Conservation (phyloP, 1,284 basidiomycete genomes). For the Marasmius oreades region DNA sequence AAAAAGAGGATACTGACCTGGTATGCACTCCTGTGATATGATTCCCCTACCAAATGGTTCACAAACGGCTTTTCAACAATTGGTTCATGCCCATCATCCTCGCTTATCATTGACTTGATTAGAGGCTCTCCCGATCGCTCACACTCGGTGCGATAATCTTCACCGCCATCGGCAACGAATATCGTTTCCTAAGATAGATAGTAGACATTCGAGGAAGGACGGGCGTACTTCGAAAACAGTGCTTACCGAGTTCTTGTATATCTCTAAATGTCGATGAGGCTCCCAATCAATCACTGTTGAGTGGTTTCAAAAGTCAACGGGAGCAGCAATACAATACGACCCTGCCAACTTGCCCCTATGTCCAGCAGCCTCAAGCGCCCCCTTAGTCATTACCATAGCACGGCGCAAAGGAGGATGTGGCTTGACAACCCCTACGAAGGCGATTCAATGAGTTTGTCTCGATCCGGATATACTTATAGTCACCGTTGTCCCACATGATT, state of each 20-base stretch:
- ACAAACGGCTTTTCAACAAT: slow-evolving; percentile 29
- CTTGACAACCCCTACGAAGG: slow-evolving; percentile 27
- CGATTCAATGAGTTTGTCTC: not conserved
- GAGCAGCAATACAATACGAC: slow-evolving; percentile 14
- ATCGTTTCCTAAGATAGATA: slow-evolving; percentile 35
- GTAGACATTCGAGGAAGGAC: not conserved
- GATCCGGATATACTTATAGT: not conserved
- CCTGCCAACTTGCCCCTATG: slow-evolving; percentile 34
- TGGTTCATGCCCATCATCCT: slow-evolving; percentile 26
- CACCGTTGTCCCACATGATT: slow-evolving; percentile 53
- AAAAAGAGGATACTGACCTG: slow-evolving; percentile 25
- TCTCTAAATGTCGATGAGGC: slow-evolving; percentile 44
- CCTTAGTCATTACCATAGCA: slow-evolving; percentile 54
- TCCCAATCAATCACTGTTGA: slow-evolving; percentile 42
- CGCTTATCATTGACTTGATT: slow-evolving; percentile 36
- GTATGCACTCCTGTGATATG: slow-evolving; percentile 29
- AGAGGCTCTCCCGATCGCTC: slow-evolving; percentile 40
- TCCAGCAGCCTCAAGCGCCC: slow-evolving; percentile 55
- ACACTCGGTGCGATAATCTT: slow-evolving; percentile 37
- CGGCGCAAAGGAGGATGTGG: slow-evolving; percentile 43
- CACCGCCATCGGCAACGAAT: slow-evolving; percentile 39
- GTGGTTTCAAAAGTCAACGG: not conserved
- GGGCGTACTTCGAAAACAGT: not conserved
- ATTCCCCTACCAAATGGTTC: slow-evolving; percentile 32
- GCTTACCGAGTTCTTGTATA: slow-evolving; percentile 46